Evolutionary conservation across 2,329 filamentous ascomycete genomes (phyloP).

Genomic region (Aureobasidium sp.): DNA sequence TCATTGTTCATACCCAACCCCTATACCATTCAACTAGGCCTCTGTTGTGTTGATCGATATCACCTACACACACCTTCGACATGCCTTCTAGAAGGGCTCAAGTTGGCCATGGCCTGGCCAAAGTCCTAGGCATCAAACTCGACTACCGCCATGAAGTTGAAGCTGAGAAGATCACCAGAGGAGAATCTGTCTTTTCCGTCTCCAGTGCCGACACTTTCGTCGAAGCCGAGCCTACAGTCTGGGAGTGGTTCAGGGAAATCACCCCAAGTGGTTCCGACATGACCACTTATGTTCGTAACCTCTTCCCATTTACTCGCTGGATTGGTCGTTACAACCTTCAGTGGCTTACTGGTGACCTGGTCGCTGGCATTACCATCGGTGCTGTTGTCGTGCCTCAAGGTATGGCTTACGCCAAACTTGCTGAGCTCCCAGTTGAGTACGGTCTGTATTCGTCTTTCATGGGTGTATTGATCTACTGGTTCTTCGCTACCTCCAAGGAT

Average conservation of each 20-base stretch:
- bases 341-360: slow-evolving; percentile 82
- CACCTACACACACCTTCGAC: slow-evolving; percentile 20
- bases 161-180: slow-evolving; percentile 58
- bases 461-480: slow-evolving; percentile 91
- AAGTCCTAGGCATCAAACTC: slow-evolving; percentile 73
- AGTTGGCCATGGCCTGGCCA: slow-evolving; percentile 66
- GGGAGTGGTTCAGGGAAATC: slow-evolving; percentile 61
- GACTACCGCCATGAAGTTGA: slow-evolving; percentile 54
- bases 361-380: slow-evolving; percentile 73
- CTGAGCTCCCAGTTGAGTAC: slow-evolving; percentile 63
- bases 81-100: slow-evolving; percentile 40
- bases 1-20: background rate
- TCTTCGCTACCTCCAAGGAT: slow-evolving; percentile 96
- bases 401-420: slow-evolving; percentile 88
- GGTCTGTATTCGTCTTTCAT: slow-evolving; percentile 95
- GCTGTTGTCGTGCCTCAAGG: slow-evolving; percentile 87
- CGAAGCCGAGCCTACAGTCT: slow-evolving; percentile 67
- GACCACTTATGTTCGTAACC: slow-evolving; percentile 52
- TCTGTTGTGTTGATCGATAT: background rate
- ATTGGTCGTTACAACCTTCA: slow-evolving; percentile 78
- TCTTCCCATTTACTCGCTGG: slow-evolving; percentile 91
- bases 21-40: background rate
- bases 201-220: slow-evolving; percentile 69
- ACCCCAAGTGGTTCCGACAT: slow-evolving; percentile 51
- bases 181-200: slow-evolving; percentile 71